phyloP scores from a whole-genome alignment of 306 rosid genomes.

The Mimosa bimucronata region DNA sequence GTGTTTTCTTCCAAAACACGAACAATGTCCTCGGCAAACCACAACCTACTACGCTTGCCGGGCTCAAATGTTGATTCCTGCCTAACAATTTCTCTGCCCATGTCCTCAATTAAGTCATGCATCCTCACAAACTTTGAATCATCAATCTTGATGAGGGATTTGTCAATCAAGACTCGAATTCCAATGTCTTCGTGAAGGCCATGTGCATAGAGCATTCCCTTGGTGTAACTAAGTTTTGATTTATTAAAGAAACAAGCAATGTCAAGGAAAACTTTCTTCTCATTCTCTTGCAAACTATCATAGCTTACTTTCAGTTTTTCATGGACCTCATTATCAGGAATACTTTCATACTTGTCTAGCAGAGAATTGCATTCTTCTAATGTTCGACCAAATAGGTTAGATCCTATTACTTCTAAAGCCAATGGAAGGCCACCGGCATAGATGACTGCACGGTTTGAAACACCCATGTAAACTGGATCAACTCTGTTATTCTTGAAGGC shows the following conservation, averaged over 20 bases:
- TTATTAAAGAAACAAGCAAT: slow-evolving; percentile 28
- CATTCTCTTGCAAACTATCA: slow-evolving; percentile 17
- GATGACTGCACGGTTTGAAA: background rate
- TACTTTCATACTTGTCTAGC: slow-evolving; percentile 7
- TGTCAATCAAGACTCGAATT: slow-evolving; percentile 12
- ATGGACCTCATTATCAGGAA: background rate
- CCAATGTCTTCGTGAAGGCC: background rate
- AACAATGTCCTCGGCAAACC: slow-evolving; percentile 28
- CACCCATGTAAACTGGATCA: no score
- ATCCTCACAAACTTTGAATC: background rate
- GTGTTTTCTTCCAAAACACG: slow-evolving; percentile 18
- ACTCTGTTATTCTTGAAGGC: slow-evolving; percentile 17
- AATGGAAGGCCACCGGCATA: slow-evolving; percentile 30
- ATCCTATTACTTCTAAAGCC: slow-evolving; percentile 37
- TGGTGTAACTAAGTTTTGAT: background rate
- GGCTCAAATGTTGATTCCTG: slow-evolving; percentile 7
- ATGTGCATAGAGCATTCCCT: background rate
- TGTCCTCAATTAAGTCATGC: slow-evolving; percentile 31
- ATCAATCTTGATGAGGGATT: slow-evolving; percentile 30
- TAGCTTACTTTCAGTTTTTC: slow-evolving; percentile 23
- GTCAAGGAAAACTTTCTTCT: background rate
- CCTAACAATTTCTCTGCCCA: slow-evolving; percentile 34
- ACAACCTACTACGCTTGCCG: slow-evolving; percentile 32
- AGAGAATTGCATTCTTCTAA: slow-evolving; percentile 13
- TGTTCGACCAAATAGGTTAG: background rate